These are phyloP conservation scores for Annulohypoxylon moriforme DNA, from an alignment of 495 filamentous ascomycete species.

Conservation along the genomic window DNA sequence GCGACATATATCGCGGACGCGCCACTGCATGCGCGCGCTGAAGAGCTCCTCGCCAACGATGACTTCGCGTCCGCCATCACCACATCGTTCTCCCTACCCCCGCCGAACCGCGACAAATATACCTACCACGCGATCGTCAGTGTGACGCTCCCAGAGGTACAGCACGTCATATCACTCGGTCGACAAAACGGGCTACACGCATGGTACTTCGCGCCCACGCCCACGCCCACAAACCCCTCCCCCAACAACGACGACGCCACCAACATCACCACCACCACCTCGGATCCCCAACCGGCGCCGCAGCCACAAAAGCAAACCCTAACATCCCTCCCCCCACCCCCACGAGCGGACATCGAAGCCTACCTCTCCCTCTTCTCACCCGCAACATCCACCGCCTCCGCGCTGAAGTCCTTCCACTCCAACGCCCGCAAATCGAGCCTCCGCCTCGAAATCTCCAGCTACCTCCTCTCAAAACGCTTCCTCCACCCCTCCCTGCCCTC, in stretches of 20 bases:
- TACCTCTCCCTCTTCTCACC: conserved; percentile 70
- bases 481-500: conserved; percentile 43
- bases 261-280: not conserved
- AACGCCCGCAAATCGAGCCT: conserved; percentile 70
- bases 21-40: conserved; percentile 41
- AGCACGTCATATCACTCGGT: conserved; percentile 60
- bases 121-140: conserved; percentile 68
- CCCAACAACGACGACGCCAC: not conserved
- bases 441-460: conserved; percentile 57
- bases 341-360: conserved; percentile 61
- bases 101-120: conserved; percentile 58
- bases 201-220: conserved; percentile 58
- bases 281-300: conserved; percentile 40
- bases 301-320: conserved; percentile 6
- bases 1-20: conserved; percentile 39
- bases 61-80: conserved; percentile 62
- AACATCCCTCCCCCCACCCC: conserved; percentile 56
- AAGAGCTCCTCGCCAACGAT: conserved; percentile 51
- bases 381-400: conserved; percentile 58
- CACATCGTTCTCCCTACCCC: conserved; percentile 62
- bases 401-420: conserved; percentile 63
- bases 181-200: conserved; percentile 54
- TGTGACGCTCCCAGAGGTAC: conserved; percentile 63
- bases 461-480: conserved; percentile 60
- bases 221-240: conserved; percentile 46